Conservation (phyloP, 2,329 filamentous ascomycete genomes). For the Fusarium liriodendri region DNA sequence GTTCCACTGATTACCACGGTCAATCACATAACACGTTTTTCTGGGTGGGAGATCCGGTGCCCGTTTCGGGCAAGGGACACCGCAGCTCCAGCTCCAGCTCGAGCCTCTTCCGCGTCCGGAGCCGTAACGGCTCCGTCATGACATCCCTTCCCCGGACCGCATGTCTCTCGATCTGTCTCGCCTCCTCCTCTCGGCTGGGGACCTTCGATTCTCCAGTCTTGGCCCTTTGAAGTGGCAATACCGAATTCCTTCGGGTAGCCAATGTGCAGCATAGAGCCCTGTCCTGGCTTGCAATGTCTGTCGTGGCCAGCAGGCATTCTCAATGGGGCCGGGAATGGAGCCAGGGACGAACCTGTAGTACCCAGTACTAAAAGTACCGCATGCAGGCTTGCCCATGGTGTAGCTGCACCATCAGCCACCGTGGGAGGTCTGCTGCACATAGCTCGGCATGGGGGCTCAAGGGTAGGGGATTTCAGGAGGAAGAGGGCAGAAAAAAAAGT, state of each 20-base stretch:
- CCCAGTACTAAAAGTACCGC: constrained; percentile 21
- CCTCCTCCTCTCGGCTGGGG: not conserved
- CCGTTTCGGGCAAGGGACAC: constrained; percentile 22
- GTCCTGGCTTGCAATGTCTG: not conserved
- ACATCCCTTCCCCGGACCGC: not conserved
- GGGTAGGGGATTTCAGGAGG: not conserved
- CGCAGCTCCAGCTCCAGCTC: constrained; percentile 7
- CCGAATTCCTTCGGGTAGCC: not conserved
- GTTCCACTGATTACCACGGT: constrained; percentile 29
- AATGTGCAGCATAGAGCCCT: not conserved
- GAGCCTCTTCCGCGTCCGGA: constrained; percentile 18
- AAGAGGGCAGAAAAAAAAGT: not conserved
- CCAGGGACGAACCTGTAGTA: constrained; percentile 23
- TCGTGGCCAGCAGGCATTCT: not conserved
- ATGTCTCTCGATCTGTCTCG: not conserved
- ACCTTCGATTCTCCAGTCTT: not conserved
- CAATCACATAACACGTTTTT: constrained; percentile 43
- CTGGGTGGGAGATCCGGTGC: constrained; percentile 4
- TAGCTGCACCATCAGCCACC: constrained; percentile 21
- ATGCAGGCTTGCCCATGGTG: constrained; percentile 14
- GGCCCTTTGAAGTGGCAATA: not conserved
- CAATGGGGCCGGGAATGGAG: not conserved
- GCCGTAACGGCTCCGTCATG: constrained; percentile 28
- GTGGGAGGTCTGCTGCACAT: constrained; percentile 14
- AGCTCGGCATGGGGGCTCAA: constrained; percentile 6